Evolutionary conservation across 495 filamentous ascomycete species (phyloP), one percentile per base, ranked within the genome.

Genomic region (Bombardia bombarda): DNA sequence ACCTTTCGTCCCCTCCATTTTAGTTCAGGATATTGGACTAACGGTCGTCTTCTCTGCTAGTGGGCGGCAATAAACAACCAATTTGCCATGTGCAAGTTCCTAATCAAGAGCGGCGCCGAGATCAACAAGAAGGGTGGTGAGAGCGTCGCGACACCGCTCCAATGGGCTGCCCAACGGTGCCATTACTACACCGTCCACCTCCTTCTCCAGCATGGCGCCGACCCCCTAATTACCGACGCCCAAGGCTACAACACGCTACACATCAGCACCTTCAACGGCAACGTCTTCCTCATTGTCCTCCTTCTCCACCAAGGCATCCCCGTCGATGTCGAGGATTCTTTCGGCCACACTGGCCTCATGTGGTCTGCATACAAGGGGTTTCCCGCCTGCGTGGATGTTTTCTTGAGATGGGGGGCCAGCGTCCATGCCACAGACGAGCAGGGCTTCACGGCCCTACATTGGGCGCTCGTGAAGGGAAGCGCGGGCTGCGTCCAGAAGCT

Each of bases 31-130:
- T 65, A n/a, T n/a, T n/a, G n/a, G 51, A 70, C 56, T 26, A 39
- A 48, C 32, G 23, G 16, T 42, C 42, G n/a, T 31, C 22, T 16
- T 7, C 16, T 38, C 34, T 42, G 47, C 18, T 63, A 98, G 90
- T 98, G 92, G 92, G 92, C 92, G 13, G 87, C 92, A n/a, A 96
- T 97, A 64, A 96, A 97, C 66, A 95, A 95, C 60, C 90, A 94
- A 61, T 93, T 88, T 65, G 84, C 87, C 43, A 83, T 95, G 70
- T 95, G 90, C 75, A 90, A 92, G 62, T 93, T 92, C 60, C 79
- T 98, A 12, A 75, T 98, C 49, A 84, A 95, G 45, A 73, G 74
- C 41, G 92, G 92, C 50, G 92, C 89, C 57, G 82, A 90, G 56
- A 84, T 96, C 52, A 95, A 98, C 61, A 84, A 83, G 45, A 90